phyloP scores from a whole-genome alignment of 2,329 filamentous ascomycete species.

The Calycina marina region DNA sequence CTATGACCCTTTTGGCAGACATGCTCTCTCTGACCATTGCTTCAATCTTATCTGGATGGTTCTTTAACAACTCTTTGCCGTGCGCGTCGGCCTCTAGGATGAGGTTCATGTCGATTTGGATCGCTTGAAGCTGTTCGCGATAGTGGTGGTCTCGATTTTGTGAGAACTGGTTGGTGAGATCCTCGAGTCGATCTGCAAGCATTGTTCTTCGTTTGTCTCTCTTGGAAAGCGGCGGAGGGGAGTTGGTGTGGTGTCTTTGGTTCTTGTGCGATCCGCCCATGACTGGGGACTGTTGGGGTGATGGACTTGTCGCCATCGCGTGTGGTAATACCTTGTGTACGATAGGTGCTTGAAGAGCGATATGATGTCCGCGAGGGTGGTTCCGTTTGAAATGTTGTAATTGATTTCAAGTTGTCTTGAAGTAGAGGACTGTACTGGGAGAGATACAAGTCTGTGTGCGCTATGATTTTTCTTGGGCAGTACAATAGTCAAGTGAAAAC shows the following conservation, averaged over 20 bases:
- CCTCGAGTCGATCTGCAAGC: slow-evolving; percentile 63
- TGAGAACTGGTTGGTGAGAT: slow-evolving; percentile 63
- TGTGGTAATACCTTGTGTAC: too few relatives aligned
- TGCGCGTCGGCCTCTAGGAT: slow-evolving; percentile 80
- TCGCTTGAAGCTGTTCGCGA: slow-evolving; percentile 74
- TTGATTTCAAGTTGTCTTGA: too few relatives aligned
- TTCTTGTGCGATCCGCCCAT: slow-evolving; percentile 14
- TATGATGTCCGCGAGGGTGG: too few relatives aligned
- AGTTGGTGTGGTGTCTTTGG: slow-evolving; percentile 19
- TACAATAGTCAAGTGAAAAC: too few relatives aligned
- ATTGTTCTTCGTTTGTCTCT: slow-evolving; percentile 79
- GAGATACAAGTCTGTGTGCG: too few relatives aligned
- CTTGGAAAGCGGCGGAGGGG: slow-evolving; percentile 43
- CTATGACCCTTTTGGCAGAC: slow-evolving; percentile 22
- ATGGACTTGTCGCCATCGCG: slow-evolving; percentile 18
- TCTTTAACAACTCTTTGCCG: slow-evolving; percentile 49
- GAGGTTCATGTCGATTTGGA: slow-evolving; percentile 81
- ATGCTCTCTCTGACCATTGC: slow-evolving; percentile 20
- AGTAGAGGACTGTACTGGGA: too few relatives aligned
- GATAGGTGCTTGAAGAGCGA: too few relatives aligned
- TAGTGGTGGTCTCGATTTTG: slow-evolving; percentile 74
- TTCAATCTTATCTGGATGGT: slow-evolving; percentile 29
- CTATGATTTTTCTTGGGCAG: too few relatives aligned
- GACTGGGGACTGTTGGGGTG: slow-evolving; percentile 18
- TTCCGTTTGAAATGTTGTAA: too few relatives aligned